These are phyloP conservation scores for Eucommia ulmoides DNA, from an alignment of 257 asterid genomes.

Conservation along the genomic window DNA sequence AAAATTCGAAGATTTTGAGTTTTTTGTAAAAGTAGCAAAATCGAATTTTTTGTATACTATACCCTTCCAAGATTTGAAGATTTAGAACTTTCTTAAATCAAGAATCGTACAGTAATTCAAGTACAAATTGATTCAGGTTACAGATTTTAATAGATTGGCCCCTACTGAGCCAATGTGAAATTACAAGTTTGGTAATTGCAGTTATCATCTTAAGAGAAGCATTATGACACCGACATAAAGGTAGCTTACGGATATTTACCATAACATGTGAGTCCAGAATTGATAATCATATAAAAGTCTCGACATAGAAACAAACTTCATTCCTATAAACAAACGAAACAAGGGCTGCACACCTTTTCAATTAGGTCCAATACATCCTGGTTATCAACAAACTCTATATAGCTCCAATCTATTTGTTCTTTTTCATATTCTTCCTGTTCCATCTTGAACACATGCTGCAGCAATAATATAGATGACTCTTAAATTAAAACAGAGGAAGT, in stretches of 20 bases:
- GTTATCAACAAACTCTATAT: constrained; percentile 97
- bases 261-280: background rate
- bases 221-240: background rate
- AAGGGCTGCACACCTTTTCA: constrained; percentile 60
- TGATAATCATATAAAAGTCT: background rate
- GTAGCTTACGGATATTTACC: background rate
- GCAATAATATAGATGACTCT: constrained; percentile 12
- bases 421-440: constrained; percentile 99
- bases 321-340: constrained; percentile 4
- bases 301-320: background rate
- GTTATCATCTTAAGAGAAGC: background rate
- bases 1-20: too few species aligned
- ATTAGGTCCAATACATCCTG: constrained; percentile 98
- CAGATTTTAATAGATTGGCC: too few species aligned
- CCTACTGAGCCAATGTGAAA: too few species aligned
- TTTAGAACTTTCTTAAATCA: too few species aligned
- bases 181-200: too few species aligned
- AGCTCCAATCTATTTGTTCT: constrained; percentile 97
- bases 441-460: constrained; percentile 98
- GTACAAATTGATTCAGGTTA: too few species aligned
- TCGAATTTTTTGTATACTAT: too few species aligned
- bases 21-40: too few species aligned
- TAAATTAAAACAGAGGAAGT: constrained; percentile 10
- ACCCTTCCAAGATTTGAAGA: too few species aligned
- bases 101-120: too few species aligned